These are phyloP conservation scores for Colletotrichum trifolii DNA, from an alignment of 2,329 filamentous ascomycete species.

Conservation along the genomic window DNA sequence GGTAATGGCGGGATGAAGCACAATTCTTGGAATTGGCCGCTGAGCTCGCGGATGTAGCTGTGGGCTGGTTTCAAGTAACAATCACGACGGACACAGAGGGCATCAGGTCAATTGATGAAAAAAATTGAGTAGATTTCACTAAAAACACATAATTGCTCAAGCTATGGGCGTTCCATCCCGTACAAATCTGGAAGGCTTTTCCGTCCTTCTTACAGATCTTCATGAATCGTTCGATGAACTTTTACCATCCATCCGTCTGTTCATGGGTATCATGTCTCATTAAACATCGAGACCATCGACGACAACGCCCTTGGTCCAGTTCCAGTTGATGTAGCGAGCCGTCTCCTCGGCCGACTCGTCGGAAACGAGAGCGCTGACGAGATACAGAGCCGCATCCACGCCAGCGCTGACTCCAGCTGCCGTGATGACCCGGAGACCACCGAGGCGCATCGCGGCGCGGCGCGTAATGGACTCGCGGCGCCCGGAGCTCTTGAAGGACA, in stretches of 20 bases:
- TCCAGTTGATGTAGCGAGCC: slow-evolving; percentile 80
- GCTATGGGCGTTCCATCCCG: slow-evolving; percentile 16
- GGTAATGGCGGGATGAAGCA: neutral
- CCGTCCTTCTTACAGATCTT: slow-evolving; percentile 37
- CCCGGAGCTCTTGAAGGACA: slow-evolving; percentile 81
- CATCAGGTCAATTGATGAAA: neutral
- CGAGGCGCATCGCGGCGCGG: slow-evolving; percentile 79
- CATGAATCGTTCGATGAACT: slow-evolving; percentile 32
- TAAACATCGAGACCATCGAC: slow-evolving; percentile 88
- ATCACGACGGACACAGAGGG: neutral
- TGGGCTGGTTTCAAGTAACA: neutral
- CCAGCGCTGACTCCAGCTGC: slow-evolving; percentile 82
- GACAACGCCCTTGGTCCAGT: slow-evolving; percentile 86
- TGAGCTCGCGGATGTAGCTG: neutral
- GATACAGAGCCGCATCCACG: slow-evolving; percentile 85
- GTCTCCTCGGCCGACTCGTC: slow-evolving; percentile 81
- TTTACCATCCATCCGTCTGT: slow-evolving; percentile 31
- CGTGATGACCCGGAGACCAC: slow-evolving; percentile 79
- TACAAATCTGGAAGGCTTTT: slow-evolving; percentile 37
- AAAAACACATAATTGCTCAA: slow-evolving; percentile 33
- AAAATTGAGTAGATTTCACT: slow-evolving; percentile 24
- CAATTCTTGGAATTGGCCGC: neutral
- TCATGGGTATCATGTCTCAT: slow-evolving; percentile 36
- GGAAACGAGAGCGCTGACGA: slow-evolving; percentile 84
- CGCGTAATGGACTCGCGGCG: slow-evolving; percentile 85